These are phyloP conservation scores for Clarkia xantiana DNA, from an alignment of 345 rosid species.

Conservation along the genomic window DNA sequence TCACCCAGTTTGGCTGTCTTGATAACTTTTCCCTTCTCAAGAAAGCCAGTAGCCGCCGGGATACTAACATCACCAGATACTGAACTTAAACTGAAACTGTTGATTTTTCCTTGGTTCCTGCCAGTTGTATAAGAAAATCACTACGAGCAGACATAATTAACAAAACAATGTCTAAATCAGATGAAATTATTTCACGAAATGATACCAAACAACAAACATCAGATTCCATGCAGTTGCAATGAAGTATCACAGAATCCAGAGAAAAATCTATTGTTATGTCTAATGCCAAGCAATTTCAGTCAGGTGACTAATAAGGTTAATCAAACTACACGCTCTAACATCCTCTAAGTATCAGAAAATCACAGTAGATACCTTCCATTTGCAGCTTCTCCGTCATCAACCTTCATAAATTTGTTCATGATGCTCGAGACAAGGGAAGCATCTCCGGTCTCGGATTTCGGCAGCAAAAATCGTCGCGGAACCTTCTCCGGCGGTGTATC, in stretches of 20 bases:
- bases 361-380: slow-evolving; percentile 24
- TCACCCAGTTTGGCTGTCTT: slow-evolving; percentile 11
- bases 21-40: slow-evolving; percentile 16
- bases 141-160: too few species aligned
- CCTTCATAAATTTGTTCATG: slow-evolving; percentile 76
- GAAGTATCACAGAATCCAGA: too few species aligned
- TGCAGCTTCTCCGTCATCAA: slow-evolving; percentile 25
- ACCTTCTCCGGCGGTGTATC: slow-evolving; percentile 93
- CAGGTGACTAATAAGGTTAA: not conserved
- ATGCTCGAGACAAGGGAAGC: slow-evolving; percentile 64
- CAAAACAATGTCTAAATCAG: not conserved
- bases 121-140: slow-evolving; percentile 4
- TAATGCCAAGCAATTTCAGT: too few species aligned
- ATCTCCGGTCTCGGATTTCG: slow-evolving; percentile 18
- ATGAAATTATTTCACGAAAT: too few species aligned
- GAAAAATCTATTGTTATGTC: too few species aligned
- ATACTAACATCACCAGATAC: slow-evolving; percentile 13
- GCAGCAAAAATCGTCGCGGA: slow-evolving; percentile 55
- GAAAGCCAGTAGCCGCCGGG: slow-evolving; percentile 9
- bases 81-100: slow-evolving; percentile 13
- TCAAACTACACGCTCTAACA: slow-evolving; percentile 1
- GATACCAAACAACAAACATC: too few species aligned
- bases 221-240: too few species aligned
- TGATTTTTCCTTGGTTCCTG: slow-evolving; percentile 24
- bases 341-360: not conserved